A percentile compares a stretch with the other conserved stretches of the same genome.
Conservation (phyloP, 108 stramenopile species). For the Cyclotella kingstonii region DNA sequence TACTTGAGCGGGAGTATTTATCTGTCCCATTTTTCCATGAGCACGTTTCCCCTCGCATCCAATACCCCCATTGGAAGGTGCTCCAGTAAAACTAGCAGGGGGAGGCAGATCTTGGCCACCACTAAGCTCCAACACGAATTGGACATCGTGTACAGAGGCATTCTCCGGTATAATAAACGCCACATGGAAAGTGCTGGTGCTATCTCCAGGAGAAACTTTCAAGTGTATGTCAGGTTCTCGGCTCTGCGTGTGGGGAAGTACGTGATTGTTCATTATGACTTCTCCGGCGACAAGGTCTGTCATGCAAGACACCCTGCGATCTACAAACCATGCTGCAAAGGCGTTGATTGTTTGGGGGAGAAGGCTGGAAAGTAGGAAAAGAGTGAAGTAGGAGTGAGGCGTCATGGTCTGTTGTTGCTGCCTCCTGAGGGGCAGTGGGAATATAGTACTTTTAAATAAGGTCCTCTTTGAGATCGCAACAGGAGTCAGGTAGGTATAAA, state of each 20-base stretch:
- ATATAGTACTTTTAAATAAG: too few species aligned
- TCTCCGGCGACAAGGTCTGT: slow-evolving; percentile 55
- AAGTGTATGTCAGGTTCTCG: slow-evolving; percentile 49
- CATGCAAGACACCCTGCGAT: slow-evolving; percentile 34
- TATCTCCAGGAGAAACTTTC: slow-evolving; percentile 21
- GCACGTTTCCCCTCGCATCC: slow-evolving; percentile 35
- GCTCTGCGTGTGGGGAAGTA: slow-evolving; percentile 42
- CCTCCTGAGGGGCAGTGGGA: not conserved
- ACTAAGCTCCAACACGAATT: slow-evolving; percentile 59
- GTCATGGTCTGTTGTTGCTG: not conserved
- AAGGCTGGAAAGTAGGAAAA: not conserved
- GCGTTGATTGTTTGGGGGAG: slow-evolving; percentile 1
- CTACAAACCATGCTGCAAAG: slow-evolving; percentile 44
- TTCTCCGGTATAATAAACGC: slow-evolving; percentile 44
- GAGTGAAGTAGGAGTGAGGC: not conserved
- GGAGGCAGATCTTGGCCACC: slow-evolving; percentile 15
- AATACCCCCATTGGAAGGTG: slow-evolving; percentile 18
- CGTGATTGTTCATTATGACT: slow-evolving; percentile 71
- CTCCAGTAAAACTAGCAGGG: slow-evolving; percentile 19
- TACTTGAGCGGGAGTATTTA: not conserved
- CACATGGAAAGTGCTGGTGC: slow-evolving; percentile 12
- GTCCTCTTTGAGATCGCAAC: too few species aligned
- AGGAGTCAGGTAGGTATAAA: too few species aligned
- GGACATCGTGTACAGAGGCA: slow-evolving; percentile 36
- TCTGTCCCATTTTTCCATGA: slow-evolving; percentile 5